Evolutionary conservation across 2,329 filamentous ascomycete genomes (phyloP), one percentile per base, ranked within the genome.

Genomic region (Neurospora sp.): DNA sequence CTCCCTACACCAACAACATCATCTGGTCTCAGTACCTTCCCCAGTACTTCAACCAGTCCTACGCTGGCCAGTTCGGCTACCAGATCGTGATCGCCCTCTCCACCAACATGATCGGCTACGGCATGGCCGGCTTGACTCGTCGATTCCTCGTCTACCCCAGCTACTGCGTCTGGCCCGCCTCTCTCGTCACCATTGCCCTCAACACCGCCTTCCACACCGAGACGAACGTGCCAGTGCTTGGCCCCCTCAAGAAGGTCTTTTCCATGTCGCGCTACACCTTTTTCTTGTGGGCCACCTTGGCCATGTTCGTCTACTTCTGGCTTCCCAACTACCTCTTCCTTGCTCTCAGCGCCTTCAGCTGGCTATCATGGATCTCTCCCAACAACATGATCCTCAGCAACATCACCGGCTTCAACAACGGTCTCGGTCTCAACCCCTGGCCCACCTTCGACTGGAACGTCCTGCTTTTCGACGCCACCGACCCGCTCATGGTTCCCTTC

Each of bases 21-120:
- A 80, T 84, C 65, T 84, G 82, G 82, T 81, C 80, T 5, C 84
- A 85, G 75, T 81, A 74, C 41, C 76, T 85, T 37, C 80, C 80
- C 0, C 77, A 79, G 52, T 86, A 82, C 74, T 86, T 85, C 75
- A 82, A 85, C 73, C 83, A 86, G 74, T 73, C 75, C 0, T 86
- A 83, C 67, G 83, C 83, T 0, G 79, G 80, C 11, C 78, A 78
- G 66, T 83, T 84, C 66, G 76, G 76, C 1, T 87, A 86, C 74
- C 83, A 85, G 73, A 81, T 87, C 12, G 75, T 83, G 3, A 79
- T 86, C 43, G 81, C 79, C 0, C 76, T 87, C 6, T 82, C 81
- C 0, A 85, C 83, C 43, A 84, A 85, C 74, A 82, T 85, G 57
- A 82, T 87, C 36, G 85, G 85, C n/a, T 87, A 86, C 69, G 85